These are phyloP conservation scores for Keithomyces neogunnii DNA, from an alignment of 2,329 filamentous ascomycete species.

Conservation along the genomic window DNA sequence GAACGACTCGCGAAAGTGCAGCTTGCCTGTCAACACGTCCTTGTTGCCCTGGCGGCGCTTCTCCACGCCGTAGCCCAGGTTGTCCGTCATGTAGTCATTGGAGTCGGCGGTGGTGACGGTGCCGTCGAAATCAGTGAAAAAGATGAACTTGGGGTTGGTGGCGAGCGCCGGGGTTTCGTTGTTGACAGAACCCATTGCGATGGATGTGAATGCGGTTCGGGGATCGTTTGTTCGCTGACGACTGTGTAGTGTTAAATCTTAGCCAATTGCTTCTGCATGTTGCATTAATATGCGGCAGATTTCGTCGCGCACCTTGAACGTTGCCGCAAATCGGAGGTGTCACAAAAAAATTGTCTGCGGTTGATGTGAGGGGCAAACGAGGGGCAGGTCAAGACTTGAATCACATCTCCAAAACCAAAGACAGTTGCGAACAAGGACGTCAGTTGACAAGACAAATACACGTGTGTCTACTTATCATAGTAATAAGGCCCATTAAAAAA, in stretches of 20 bases:
- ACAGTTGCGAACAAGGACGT: not conserved
- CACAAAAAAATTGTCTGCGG: not conserved
- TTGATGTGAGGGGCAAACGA: conserved; percentile 6
- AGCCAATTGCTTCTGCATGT: not conserved
- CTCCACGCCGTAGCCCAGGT: conserved; percentile 71
- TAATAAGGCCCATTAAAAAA: conserved; percentile 6
- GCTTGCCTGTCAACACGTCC: conserved; percentile 63
- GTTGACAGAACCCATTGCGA: conserved; percentile 33
- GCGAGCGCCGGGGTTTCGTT: conserved; percentile 48
- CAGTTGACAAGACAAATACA: not conserved
- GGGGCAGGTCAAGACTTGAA: not conserved
- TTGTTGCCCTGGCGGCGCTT: conserved; percentile 65
- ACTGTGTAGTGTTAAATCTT: too few species aligned
- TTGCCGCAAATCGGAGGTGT: not conserved
- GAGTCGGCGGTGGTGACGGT: conserved; percentile 72
- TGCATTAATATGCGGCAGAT: not conserved
- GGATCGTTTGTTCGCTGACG: not conserved
- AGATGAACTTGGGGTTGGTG: conserved; percentile 79
- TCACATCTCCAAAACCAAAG: not conserved
- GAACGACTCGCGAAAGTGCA: conserved; percentile 79
- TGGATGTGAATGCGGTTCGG: not conserved
- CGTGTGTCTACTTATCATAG: not conserved
- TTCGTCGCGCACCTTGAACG: not conserved
- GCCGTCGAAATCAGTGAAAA: conserved; percentile 98
- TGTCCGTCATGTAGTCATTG: conserved; percentile 75